phyloP scores from a whole-genome alignment of 2,329 filamentous ascomycete species.

The Fragosphaeria purpurea region DNA sequence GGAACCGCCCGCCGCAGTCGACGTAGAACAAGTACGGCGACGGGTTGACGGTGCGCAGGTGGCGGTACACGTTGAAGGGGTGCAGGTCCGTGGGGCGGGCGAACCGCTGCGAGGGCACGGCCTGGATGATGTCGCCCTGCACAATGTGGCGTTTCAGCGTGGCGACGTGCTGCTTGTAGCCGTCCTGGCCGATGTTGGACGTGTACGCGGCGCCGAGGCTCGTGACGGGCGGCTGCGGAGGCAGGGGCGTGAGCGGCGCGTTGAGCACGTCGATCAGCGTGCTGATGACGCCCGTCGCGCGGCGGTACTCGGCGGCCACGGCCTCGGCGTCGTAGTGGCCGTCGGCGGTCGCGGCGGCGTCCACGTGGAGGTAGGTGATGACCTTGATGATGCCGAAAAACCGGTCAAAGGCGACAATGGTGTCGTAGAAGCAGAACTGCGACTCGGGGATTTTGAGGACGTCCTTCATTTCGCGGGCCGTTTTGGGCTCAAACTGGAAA shows the following conservation, averaged over 20 bases:
- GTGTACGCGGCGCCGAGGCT: constrained; percentile 66
- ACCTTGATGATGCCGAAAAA: constrained; percentile 91
- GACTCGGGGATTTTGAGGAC: constrained; percentile 83
- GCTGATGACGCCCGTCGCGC: constrained; percentile 54
- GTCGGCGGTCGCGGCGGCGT: constrained; percentile 36
- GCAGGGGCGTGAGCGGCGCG: constrained; percentile 64
- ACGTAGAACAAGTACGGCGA: constrained; percentile 97
- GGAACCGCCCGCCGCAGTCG: constrained; percentile 79
- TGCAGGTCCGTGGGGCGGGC: constrained; percentile 82
- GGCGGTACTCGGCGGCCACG: constrained; percentile 59
- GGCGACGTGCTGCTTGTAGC: constrained; percentile 86
- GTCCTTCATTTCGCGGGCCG: constrained; percentile 80
- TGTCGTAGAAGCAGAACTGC: constrained; percentile 94
- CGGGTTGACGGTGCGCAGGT: constrained; percentile 93
- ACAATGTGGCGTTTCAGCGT: constrained; percentile 83
- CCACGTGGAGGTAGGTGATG: constrained; percentile 69
- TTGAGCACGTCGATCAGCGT: constrained; percentile 62
- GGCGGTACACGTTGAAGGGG: constrained; percentile 96
- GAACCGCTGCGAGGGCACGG: constrained; percentile 89
- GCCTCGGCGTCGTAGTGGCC: constrained; percentile 7
- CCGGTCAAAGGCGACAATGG: constrained; percentile 86
- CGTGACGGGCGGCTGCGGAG: constrained; percentile 60
- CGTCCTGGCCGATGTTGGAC: constrained; percentile 81
- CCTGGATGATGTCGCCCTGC: constrained; percentile 92
- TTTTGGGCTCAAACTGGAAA: constrained; percentile 83